Percentiles rank a stretch among this genome's conserved stretches.
These are phyloP conservation scores for Thalassiosira mediterranea DNA, from an alignment of 352 stramenopile species.

Conservation along the genomic window DNA sequence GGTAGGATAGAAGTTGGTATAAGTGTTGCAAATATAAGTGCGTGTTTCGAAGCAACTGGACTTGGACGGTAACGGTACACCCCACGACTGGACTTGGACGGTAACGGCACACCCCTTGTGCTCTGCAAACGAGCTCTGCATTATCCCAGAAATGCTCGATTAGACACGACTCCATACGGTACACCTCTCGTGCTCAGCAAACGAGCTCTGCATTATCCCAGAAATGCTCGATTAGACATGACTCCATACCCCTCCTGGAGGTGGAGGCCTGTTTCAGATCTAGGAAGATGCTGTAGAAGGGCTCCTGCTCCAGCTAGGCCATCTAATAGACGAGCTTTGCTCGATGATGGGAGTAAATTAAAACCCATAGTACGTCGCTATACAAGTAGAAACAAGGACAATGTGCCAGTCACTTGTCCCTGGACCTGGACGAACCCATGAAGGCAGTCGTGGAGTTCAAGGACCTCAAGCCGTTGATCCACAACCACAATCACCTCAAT, in stretches of 20 bases:
- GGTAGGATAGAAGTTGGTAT: no score
- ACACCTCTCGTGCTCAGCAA: not conserved
- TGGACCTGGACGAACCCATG: constrained; percentile 7
- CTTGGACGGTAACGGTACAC: constrained; percentile 9
- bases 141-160: constrained; percentile 6
- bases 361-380: no score
- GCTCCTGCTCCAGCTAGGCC: not conserved
- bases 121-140: not conserved
- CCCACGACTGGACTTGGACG: constrained; percentile 2
- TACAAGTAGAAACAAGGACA: no score
- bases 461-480: not conserved
- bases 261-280: constrained; percentile 29
- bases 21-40: no score
- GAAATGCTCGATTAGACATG: not conserved
- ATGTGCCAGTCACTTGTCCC: constrained; percentile 7
- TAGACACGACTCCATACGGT: constrained; percentile 6
- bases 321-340: constrained; percentile 10
- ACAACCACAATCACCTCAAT: constrained; percentile 31
- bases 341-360: no score
- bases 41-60: no score
- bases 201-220: constrained; percentile 6
- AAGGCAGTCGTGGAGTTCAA: constrained; percentile 25
- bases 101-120: not conserved
- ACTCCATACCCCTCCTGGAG: constrained; percentile 18
- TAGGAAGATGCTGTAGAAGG: constrained; percentile 16